Evolutionary conservation across 495 filamentous ascomycete species (phyloP).

Genomic region (Aspergillus diversus): DNA sequence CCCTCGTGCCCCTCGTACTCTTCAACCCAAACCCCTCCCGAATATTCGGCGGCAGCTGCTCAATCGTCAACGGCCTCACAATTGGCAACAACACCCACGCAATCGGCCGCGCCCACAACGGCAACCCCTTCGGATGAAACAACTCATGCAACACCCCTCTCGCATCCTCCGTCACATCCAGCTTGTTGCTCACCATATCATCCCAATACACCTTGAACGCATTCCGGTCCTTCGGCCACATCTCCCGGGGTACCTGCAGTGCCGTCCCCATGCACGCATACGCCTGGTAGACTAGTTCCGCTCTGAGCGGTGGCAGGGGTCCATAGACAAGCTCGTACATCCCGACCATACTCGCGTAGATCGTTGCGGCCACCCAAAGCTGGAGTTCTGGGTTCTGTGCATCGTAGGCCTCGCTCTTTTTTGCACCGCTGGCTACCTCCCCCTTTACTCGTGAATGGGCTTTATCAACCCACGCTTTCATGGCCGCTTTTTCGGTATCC

Average conservation of each 20-base stretch:
- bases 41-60: neutral
- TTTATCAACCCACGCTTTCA: slow-evolving; percentile 13
- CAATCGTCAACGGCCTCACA: neutral
- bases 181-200: slow-evolving; percentile 18
- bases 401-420: neutral
- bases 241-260: slow-evolving; percentile 35
- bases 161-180: slow-evolving; percentile 34
- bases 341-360: slow-evolving; percentile 1
- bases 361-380: slow-evolving; percentile 18
- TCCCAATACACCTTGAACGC: slow-evolving; percentile 48
- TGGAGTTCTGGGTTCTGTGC: slow-evolving; percentile 16
- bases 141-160: slow-evolving; percentile 32
- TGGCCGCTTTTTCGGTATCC: slow-evolving; percentile 4
- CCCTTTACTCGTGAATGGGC: slow-evolving; percentile 14
- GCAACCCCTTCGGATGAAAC: slow-evolving; percentile 4
- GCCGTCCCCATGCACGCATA: slow-evolving; percentile 35
- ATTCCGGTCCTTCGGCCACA: slow-evolving; percentile 38
- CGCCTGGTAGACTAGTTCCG: slow-evolving; percentile 4
- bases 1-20: neutral
- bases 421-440: neutral
- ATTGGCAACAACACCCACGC: neutral
- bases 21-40: neutral
- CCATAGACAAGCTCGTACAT: slow-evolving; percentile 9
- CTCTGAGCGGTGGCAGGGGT: neutral
- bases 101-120: slow-evolving; percentile 18